Evolutionary conservation across 352 stramenopile genomes (phyloP).

Genomic region (Phytopythium delawarense): DNA sequence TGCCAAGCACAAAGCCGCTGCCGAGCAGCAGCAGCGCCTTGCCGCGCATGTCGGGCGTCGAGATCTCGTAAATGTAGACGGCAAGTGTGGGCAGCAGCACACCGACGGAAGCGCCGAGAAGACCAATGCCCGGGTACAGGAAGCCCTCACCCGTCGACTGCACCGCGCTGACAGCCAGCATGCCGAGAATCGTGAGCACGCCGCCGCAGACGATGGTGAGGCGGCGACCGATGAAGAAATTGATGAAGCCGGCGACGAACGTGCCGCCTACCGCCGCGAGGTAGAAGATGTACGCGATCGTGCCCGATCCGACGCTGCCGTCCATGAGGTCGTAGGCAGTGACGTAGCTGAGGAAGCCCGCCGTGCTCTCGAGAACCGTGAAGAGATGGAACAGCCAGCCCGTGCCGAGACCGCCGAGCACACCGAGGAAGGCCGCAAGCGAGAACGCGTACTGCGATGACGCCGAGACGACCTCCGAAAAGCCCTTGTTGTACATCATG

Average conservation of each 20-base stretch:
- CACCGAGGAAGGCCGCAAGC: constrained; percentile 71
- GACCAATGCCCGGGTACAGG: constrained; percentile 54
- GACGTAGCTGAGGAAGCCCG: constrained; percentile 74
- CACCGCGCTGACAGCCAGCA: constrained; percentile 63
- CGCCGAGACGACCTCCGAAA: constrained; percentile 79
- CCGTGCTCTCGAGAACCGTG: constrained; percentile 62
- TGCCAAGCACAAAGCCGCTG: constrained; percentile 63
- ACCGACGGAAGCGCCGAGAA: constrained; percentile 54
- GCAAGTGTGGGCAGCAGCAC: constrained; percentile 69
- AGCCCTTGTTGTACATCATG: constrained; percentile 91
- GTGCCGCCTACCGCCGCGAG: constrained; percentile 42
- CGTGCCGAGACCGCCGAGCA: constrained; percentile 60
- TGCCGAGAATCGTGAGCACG: constrained; percentile 61
- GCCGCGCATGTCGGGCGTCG: constrained; percentile 76
- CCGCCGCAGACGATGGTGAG: constrained; percentile 71
- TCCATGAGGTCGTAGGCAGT: constrained; percentile 70
- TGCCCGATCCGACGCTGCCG: constrained; percentile 52
- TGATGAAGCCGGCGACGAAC: constrained; percentile 48
- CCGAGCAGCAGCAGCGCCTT: constrained; percentile 76
- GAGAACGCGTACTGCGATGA: constrained; percentile 87
- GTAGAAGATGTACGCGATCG: constrained; percentile 72
- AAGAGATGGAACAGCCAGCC: constrained; percentile 83
- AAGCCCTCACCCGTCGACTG: constrained; percentile 48
- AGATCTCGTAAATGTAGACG: constrained; percentile 87
- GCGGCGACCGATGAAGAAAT: constrained; percentile 72